Evolutionary conservation across 371 early-diverging fungal genomes (phyloP).

Genomic region (Mortierella sp.): DNA sequence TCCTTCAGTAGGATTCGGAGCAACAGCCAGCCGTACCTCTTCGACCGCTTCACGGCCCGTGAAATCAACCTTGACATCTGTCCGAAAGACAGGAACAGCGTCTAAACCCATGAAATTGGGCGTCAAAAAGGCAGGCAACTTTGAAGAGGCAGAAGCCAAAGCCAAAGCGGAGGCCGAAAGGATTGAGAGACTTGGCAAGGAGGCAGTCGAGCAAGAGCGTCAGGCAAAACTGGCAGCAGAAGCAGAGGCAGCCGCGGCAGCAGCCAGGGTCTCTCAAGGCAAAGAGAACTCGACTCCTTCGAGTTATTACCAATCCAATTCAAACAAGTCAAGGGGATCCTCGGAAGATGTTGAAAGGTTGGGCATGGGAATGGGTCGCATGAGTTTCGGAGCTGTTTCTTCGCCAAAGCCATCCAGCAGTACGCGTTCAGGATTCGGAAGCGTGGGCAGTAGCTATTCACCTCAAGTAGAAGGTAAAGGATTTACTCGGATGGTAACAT

Average conservation of each 20-base stretch:
- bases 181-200: constrained; percentile 78
- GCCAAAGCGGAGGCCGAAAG: constrained; percentile 83
- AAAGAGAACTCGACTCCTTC: constrained; percentile 10
- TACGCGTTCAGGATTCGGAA: constrained; percentile 34
- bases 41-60: constrained; percentile 40
- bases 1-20: constrained; percentile 35
- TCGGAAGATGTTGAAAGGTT: constrained; percentile 75
- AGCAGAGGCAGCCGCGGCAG: constrained; percentile 22
- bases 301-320: constrained; percentile 41
- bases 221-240: constrained; percentile 27
- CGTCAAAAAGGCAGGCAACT: constrained; percentile 84
- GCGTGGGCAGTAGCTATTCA: constrained; percentile 28
- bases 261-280: constrained; percentile 8
- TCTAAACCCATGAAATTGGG: constrained; percentile 80
- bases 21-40: constrained; percentile 23
- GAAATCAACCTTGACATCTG: constrained; percentile 49
- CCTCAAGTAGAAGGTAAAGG: constrained; percentile 49
- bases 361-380: constrained; percentile 83
- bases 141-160: constrained; percentile 89
- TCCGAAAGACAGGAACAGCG: constrained; percentile 56
- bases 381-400: constrained; percentile 69
- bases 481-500: neutral
- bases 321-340: constrained; percentile 28
- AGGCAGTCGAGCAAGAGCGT: constrained; percentile 68
- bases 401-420: constrained; percentile 7